Base-by-base conservation (phyloP, 2,329 filamentous ascomycete species). In the Sclerotinia trifoliorum region DNA sequence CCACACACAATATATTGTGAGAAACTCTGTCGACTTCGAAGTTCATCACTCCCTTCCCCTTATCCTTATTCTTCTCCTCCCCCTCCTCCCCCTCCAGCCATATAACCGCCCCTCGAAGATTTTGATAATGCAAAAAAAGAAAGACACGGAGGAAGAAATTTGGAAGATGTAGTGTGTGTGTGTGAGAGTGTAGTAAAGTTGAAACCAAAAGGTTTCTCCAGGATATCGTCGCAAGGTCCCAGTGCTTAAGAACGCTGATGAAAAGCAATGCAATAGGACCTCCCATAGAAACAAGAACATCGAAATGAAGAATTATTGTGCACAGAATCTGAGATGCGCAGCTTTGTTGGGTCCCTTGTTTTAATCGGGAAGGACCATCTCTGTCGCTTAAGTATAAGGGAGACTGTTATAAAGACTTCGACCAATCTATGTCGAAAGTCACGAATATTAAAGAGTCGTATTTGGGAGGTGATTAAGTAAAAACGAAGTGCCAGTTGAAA, bases 321-420 rank as follows among this genome's bases (percentile, higher is more conserved):
- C 80, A 76, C 70, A 76, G 75, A 77, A 75, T 61, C 32, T 74
- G 73, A 75, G 72, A 72, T 72, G 74, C 73, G 72, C 68, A 73
- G 70, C 73, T 68, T 42, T 72, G 71, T 71, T 68, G 60, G 60
- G 63, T 64, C 69, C 68, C 70, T 63, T 73, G 61, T 68, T 63
- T 67, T 57, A 67, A 71, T 68, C 76, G 73, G 74, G 76, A 78
- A 75, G 74, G 72, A 73, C 73, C 65, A 72, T 65, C 72, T 75
- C 70, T 72, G 74, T 74, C 71, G 72, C 70, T 46, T 76, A 77
- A 77, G 76, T 75, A 75, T 77, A 78, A 78, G 75, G 24, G 74
- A 78, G 74, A 75, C 73, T 78, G 77, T 83, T 80, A 78, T 83
- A 57, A 57, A 65, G 79, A 82, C 80, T 80, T 83, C 81, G 79